These are phyloP conservation scores for Cladobotryum protrusum DNA, from an alignment of 2,329 filamentous ascomycete species.

Conservation along the genomic window DNA sequence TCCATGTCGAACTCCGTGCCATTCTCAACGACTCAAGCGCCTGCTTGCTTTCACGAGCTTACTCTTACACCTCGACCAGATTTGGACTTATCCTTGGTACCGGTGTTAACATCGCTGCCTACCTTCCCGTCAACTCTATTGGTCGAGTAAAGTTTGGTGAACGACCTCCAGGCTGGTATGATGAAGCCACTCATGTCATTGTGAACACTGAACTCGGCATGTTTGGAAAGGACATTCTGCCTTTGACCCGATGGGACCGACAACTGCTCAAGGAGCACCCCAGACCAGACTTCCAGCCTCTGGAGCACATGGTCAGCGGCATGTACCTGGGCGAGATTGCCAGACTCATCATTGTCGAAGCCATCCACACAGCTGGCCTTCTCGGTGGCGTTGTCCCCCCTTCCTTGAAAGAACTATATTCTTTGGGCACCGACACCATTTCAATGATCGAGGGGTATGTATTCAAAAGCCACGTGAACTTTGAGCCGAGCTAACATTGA, in stretches of 20 bases:
- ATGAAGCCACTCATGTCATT: conserved; percentile 54
- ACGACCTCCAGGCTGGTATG: conserved; percentile 50
- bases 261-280: conserved; percentile 46
- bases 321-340: conserved; percentile 62
- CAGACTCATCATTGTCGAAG: conserved; percentile 52
- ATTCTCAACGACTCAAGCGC: conserved; percentile 64
- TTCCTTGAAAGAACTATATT: conserved; percentile 47
- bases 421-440: conserved; percentile 54
- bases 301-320: conserved; percentile 58
- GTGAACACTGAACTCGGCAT: conserved; percentile 63
- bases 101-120: conserved; percentile 59
- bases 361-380: conserved; percentile 46
- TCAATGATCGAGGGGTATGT: conserved; percentile 52
- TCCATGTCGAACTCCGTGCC: conserved; percentile 51
- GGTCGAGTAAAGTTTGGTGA: conserved; percentile 50
- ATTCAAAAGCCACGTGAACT: background rate
- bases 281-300: conserved; percentile 53
- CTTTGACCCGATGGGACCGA: conserved; percentile 56
- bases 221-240: conserved; percentile 55
- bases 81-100: conserved; percentile 63
- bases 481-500: conserved; percentile 16
- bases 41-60: conserved; percentile 59
- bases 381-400: conserved; percentile 52
- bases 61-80: conserved; percentile 51
- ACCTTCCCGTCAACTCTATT: conserved; percentile 54